Evolutionary conservation across 1,284 basidiomycete species (phyloP).

Genomic region (Coriolopsis trogii): DNA sequence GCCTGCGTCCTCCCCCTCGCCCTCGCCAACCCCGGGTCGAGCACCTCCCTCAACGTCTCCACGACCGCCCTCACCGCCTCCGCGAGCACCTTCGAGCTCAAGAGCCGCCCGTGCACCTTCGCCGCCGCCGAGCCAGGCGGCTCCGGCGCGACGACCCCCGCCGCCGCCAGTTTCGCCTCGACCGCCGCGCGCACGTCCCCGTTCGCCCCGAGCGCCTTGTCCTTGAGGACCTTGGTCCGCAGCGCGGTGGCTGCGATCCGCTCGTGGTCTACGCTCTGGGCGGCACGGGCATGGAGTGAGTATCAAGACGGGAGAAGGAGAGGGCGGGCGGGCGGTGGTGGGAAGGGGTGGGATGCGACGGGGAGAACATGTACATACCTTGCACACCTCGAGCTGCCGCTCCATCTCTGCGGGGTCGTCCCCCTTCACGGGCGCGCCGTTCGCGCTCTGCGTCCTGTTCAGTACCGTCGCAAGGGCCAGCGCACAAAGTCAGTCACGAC

Average conservation of each 20-base stretch:
- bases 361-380: slow-evolving; percentile 60
- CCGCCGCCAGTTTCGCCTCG: slow-evolving; percentile 43
- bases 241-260: slow-evolving; percentile 65
- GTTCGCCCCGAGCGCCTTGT: slow-evolving; percentile 55
- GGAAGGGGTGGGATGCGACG: too few relatives aligned
- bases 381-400: slow-evolving; percentile 67
- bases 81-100: slow-evolving; percentile 78
- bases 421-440: slow-evolving; percentile 27
- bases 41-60: slow-evolving; percentile 47
- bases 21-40: slow-evolving; percentile 41
- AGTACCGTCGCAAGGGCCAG: too few relatives aligned
- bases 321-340: background rate
- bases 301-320: background rate
- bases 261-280: slow-evolving; percentile 63
- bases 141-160: slow-evolving; percentile 34
- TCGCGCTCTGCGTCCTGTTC: slow-evolving; percentile 42
- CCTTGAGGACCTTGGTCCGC: slow-evolving; percentile 74
- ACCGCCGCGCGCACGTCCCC: slow-evolving; percentile 49
- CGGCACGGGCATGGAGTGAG: background rate
- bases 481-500: background rate
- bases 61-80: slow-evolving; percentile 59
- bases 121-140: slow-evolving; percentile 47
- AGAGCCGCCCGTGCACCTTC: slow-evolving; percentile 74
- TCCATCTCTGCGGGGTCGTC: slow-evolving; percentile 58
- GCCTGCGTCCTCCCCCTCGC: slow-evolving; percentile 21